phyloP scores from a whole-genome alignment of 345 rosid genomes.

The Eutrema japonicum region DNA sequence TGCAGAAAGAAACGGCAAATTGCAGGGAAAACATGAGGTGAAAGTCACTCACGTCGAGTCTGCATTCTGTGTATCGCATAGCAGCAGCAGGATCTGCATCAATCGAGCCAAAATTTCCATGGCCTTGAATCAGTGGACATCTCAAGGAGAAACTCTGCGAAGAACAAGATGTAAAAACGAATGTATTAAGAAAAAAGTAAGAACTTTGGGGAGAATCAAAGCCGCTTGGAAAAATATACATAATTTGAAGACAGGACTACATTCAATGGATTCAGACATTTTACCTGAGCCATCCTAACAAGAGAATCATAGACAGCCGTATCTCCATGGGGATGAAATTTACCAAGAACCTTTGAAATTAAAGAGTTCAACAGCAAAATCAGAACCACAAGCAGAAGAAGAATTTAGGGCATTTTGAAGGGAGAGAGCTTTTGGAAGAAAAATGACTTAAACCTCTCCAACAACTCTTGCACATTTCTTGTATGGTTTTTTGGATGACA shows the following conservation, averaged over 20 bases:
- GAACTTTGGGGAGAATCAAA: not conserved
- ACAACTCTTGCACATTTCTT: constrained; percentile 99
- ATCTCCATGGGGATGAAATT: constrained; percentile 98
- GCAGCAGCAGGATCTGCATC: constrained; percentile 99
- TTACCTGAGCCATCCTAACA: constrained; percentile 99
- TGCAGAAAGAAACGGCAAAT: not conserved
- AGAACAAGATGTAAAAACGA: not conserved
- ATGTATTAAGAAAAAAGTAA: not conserved
- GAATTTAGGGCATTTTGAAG: not conserved
- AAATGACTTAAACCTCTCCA: constrained; percentile 70
- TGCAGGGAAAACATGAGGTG: not conserved
- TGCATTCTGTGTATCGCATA: constrained; percentile 98
- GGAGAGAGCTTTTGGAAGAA: not conserved
- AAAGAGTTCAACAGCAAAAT: constrained; percentile 21
- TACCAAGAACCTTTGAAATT: constrained; percentile 77
- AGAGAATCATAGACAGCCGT: constrained; percentile 89
- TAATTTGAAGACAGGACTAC: not conserved
- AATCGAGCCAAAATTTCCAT: constrained; percentile 94
- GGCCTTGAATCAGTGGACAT: constrained; percentile 86
- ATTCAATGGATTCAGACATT: not conserved
- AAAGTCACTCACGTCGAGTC: constrained; percentile 71
- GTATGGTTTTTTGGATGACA: constrained; percentile 85
- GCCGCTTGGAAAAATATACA: too few species aligned
- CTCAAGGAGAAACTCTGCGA: constrained; percentile 85
- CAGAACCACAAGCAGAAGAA: not conserved